Conservation (phyloP, 106 monocot species). For the Allium cepa region DNA sequence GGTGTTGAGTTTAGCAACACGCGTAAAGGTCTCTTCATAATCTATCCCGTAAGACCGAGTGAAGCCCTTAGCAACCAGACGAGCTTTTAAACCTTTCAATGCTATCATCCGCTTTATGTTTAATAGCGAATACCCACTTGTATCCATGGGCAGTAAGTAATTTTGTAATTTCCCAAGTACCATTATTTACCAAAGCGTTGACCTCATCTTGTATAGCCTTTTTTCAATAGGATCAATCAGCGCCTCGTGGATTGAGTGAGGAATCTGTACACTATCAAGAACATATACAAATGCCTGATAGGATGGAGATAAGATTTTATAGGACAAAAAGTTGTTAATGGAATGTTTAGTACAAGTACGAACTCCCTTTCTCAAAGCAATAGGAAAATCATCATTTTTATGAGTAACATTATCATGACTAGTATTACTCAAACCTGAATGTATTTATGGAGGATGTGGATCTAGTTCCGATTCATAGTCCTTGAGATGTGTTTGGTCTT, state of each 20-base stretch:
- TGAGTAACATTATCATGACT: too few species aligned
- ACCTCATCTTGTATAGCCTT: conserved; percentile 1
- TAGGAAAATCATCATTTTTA: too few species aligned
- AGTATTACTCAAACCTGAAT: too few species aligned
- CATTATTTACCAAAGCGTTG: conserved; percentile 2
- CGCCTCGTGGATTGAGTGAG: neutral
- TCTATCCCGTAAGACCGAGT: conserved; percentile 7
- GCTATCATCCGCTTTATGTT: neutral
- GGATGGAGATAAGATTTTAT: too few species aligned
- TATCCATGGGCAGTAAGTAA: neutral
- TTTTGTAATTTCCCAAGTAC: neutral
- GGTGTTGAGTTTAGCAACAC: neutral
- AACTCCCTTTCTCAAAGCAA: too few species aligned
- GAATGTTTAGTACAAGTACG: too few species aligned
- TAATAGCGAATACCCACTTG: neutral
- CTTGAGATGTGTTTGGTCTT: too few species aligned
- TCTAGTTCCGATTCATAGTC: too few species aligned
- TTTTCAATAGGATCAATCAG: neutral
- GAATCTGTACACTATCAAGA: too few species aligned
- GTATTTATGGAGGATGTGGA: too few species aligned
- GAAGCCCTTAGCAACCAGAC: neutral
- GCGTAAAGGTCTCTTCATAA: conserved; percentile 3
- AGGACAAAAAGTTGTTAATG: too few species aligned
- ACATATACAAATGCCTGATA: too few species aligned
- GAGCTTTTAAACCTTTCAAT: conserved; percentile 3